Base-by-base conservation (phyloP, 2,329 filamentous ascomycete genomes). In the Fusarium pseudograminearum region DNA sequence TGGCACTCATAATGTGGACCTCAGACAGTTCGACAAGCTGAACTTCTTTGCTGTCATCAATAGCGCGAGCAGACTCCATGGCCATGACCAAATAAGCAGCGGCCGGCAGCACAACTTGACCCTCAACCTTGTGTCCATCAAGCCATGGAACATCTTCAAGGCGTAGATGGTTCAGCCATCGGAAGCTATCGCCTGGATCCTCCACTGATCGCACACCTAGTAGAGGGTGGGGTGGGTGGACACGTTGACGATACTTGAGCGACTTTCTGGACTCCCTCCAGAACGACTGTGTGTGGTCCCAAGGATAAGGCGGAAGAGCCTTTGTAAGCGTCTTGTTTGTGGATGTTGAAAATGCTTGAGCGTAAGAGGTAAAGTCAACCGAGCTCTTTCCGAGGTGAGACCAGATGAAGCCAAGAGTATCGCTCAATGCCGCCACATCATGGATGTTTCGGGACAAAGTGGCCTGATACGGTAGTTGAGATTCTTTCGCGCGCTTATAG, bases 71-170 rank as follows among this genome's bases (percentile, higher is more conserved):
- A 6, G 72, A 47, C 34, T 82, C 80, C 2, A 81, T 65, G 2
- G 76, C 79, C 76, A 82, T 81, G 5, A 73, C 70, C 0, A 81
- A 34, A 50, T 81, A 83, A 0, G 72, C 79, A 10, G 81, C 76
- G 1, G 69, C 77, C 0, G 83, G 83, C 33, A 83, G 83, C 1
- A 85, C 70, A 15, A 77, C 69, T 16, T 80, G 69, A 0, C 74
- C 73, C 18, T 80, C 74, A 18, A 76, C 20, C 8, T 66, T 57
- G 31, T 85, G 82, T 7, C 82, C 78, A 1, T 65, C 40, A 2
- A 84, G 65, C 83, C 83, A 85, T 1, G 75, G 68, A 2, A 78
- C 57, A 28, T 79, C 75, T 2, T 56, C 46, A 1, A 68, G 53
- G 7, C 65, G 66, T 16, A 78, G 65, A 8, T 73, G 36, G 45